phyloP scores from a whole-genome alignment of 1,139 yeast species.

The Wickerhamiella pararugosa region DNA sequence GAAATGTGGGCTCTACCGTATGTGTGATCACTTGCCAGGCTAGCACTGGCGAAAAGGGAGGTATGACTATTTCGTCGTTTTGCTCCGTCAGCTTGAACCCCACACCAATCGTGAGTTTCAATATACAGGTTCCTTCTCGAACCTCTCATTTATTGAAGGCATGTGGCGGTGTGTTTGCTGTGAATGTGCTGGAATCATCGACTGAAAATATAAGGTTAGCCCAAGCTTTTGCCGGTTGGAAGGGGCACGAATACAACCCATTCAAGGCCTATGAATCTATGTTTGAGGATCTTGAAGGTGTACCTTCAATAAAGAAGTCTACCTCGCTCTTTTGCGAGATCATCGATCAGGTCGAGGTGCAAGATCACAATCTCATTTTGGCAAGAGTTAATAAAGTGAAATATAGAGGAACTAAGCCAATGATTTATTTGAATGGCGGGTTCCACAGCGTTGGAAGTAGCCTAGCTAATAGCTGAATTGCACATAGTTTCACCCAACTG shows the following conservation, averaged over 20 bases:
- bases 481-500: too few relatives aligned
- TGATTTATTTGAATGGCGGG: slow-evolving; percentile 4
- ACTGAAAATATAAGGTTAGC: slow-evolving; percentile 31
- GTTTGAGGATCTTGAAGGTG: slow-evolving; percentile 18
- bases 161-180: slow-evolving; percentile 36
- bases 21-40: slow-evolving; percentile 4
- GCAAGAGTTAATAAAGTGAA: slow-evolving; percentile 31
- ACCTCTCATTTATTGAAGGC: slow-evolving; percentile 52
- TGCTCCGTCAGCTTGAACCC: slow-evolving; percentile 64
- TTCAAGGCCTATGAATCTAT: slow-evolving; percentile 20
- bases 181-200: slow-evolving; percentile 56
- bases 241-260: slow-evolving; percentile 24
- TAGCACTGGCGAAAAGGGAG: slow-evolving; percentile 21
- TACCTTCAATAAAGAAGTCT: slow-evolving; percentile 48
- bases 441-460: background rate
- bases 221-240: slow-evolving; percentile 22
- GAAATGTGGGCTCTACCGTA: slow-evolving; percentile 4
- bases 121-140: slow-evolving; percentile 65
- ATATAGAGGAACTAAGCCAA: slow-evolving; percentile 2
- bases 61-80: slow-evolving; percentile 70
- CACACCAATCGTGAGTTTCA: slow-evolving; percentile 58
- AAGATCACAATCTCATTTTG: slow-evolving; percentile 81
- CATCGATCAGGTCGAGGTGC: slow-evolving; percentile 39
- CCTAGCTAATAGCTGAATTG: background rate
- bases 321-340: slow-evolving; percentile 53